Evolutionary conservation across 2,329 filamentous ascomycete species (phyloP), one percentile per base, ranked within the genome.

Genomic region (Pseudogymnoascus sp.): DNA sequence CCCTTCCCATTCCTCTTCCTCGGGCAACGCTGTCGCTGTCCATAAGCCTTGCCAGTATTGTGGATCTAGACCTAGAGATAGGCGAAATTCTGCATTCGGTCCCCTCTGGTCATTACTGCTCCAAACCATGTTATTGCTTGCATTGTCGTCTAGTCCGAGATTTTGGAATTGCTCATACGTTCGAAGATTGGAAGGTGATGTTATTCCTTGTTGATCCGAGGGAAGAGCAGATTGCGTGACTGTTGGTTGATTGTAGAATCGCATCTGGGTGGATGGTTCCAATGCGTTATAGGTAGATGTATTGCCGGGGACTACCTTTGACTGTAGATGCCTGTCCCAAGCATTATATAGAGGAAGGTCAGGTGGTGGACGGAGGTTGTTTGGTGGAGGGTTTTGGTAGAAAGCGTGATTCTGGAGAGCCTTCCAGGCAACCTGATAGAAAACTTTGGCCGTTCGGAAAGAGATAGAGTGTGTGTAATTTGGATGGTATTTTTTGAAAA

Each of bases 401-500:
- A 41, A 41, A 20, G 38, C 38, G 38, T 41, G 38, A 35, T 60
- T 63, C 25, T 47, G 36, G 11, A 63, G 50, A 57, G 63, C 63
- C 50, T 59, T 61, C n/a, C 60, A 60, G 4, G 63, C 63, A 18
- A 64, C 57, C 14, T 47, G 43, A 20, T 63, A 38, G 47, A 64
- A 41, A 22, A 53, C 20, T 14, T 62, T 64, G 3, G 63, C 62
- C 3, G 61, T 33, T 35, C 60, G 60, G 25, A 63, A 63, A 8
- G 62, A 33, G 5, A 36, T 14, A 2, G 60, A 53, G 57, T 9
- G 43, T 8, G 57, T 35, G 25, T 58, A 43, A n/a, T 64, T 57
- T 18, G 58, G 38, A 58, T 64, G 57, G 37, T 63, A 61, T 22
- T 50, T 57, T 36, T 64, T 60, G 50, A 60, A 64, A 37, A 62